These are phyloP conservation scores for Pueraria montana DNA, from an alignment of 306 rosid species.

Conservation along the genomic window DNA sequence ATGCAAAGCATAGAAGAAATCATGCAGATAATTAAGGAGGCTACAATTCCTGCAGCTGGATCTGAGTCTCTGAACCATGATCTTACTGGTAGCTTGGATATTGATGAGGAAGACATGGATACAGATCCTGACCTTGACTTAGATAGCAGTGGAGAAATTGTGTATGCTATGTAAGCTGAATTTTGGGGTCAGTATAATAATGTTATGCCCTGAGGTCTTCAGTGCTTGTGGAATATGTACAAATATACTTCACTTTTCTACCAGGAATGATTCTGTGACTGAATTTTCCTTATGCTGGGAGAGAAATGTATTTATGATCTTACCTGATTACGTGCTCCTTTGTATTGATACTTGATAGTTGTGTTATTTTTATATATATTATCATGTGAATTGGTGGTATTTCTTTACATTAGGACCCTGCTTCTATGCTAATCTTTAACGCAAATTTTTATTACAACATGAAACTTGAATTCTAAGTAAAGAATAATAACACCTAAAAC, in stretches of 20 bases:
- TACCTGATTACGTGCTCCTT: slow-evolving; percentile 11
- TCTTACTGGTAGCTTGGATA: slow-evolving; percentile 86
- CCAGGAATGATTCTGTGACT: slow-evolving; percentile 41
- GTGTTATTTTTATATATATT: not conserved
- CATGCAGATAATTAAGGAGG: slow-evolving; percentile 90
- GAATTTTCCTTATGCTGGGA: slow-evolving; percentile 42
- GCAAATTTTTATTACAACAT: not conserved
- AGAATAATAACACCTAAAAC: too few relatives aligned
- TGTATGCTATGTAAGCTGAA: slow-evolving; percentile 79
- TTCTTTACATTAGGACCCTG: not conserved
- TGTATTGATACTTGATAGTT: slow-evolving; percentile 28
- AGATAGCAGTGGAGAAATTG: slow-evolving; percentile 94
- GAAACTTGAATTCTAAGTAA: too few relatives aligned
- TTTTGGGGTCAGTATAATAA: not conserved
- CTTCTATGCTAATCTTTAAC: not conserved
- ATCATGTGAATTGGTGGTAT: not conserved
- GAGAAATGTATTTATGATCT: slow-evolving; percentile 38
- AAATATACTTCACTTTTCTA: slow-evolving; percentile 27
- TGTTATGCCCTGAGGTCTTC: slow-evolving; percentile 32
- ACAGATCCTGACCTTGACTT: slow-evolving; percentile 85
- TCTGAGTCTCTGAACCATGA: slow-evolving; percentile 70
- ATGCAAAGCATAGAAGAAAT: slow-evolving; percentile 86
- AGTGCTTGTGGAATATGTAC: slow-evolving; percentile 43
- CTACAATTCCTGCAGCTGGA: slow-evolving; percentile 86
- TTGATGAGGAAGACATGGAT: slow-evolving; percentile 94